Evolutionary conservation across 805 yeast species (phyloP), one percentile per base, ranked within the genome.

Genomic region (Phaffomyces thermotolerans): DNA sequence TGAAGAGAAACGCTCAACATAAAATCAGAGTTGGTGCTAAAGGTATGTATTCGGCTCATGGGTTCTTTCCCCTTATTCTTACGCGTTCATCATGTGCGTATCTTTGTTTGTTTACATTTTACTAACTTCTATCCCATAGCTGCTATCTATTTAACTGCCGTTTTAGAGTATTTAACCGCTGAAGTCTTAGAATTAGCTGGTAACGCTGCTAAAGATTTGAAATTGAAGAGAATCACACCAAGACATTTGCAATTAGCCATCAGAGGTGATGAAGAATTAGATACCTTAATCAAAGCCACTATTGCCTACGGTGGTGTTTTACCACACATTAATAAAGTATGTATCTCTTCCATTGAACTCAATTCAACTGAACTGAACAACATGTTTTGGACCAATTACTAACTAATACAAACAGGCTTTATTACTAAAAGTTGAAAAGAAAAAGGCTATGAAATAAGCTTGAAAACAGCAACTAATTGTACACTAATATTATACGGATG

Each of bases 301-400:
- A 89, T 90, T 62, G 96, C 97, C 57, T 95, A 89, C 73, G 97
- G 97, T 83, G 97, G 97, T 86, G 97, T 91, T 61, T 79, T 90
- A 71, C 97, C 97, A 76, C 87, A 88, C 82, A 86, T 89, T 29
- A 51, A 51, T 44, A 51, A 51, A 39, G 52, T 48, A 44, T 36
- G 52, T 48, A 35, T 27, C 12, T 27, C 12, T 20, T 20, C 22
- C 22, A 20, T 4, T 20, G 22, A 20, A 10, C 29, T 27, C 29
- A 27, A 25, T 25, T 25, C 29, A 4, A 25, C 29, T 25, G 8
- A 10, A 25, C 2, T 8, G n/a, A 6, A 25, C 17, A 10, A 13
- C 6, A 15, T 6, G 17, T 33, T 37, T 42, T 38, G 36, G 34
- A 40, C 46, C 37, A 38, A 18, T 30, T 30, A 30, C 32, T 30